These are phyloP conservation scores for Ceratorhiza oryzae-sativae DNA, from an alignment of 1,284 basidiomycete species.

Conservation along the genomic window DNA sequence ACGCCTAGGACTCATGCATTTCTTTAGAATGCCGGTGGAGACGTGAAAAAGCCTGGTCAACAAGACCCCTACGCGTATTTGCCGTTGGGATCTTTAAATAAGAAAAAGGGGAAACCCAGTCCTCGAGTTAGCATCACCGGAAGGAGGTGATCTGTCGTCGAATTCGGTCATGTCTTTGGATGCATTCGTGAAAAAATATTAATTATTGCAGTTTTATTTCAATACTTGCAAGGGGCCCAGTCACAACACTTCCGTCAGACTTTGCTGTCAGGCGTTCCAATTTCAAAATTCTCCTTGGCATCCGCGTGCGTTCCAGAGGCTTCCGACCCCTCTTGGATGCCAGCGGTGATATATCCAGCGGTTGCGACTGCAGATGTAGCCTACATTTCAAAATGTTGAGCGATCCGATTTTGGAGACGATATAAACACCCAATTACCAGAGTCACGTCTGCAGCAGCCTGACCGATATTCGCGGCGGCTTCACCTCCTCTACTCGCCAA, in stretches of 20 bases:
- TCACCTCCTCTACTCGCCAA: slow-evolving; percentile 3
- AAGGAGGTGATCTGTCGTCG: slow-evolving; percentile 4
- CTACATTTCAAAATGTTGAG: not conserved
- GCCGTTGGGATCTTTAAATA: slow-evolving; percentile 74
- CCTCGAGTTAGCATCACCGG: slow-evolving; percentile 35
- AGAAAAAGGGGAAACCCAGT: slow-evolving; percentile 52
- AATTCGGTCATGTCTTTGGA: no score
- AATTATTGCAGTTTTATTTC: not conserved
- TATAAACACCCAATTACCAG: not conserved
- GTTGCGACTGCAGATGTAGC: slow-evolving; percentile 31
- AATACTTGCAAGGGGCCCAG: not conserved
- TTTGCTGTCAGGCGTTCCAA: not conserved
- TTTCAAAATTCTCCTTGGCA: not conserved
- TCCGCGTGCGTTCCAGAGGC: not conserved
- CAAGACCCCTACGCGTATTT: slow-evolving; percentile 93
- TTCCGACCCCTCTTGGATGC: not conserved
- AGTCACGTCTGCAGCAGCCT: slow-evolving; percentile 8
- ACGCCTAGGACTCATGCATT: not conserved
- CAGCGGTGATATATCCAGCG: slow-evolving; percentile 16
- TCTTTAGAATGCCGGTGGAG: slow-evolving; percentile 85
- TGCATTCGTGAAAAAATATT: not conserved
- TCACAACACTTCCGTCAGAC: not conserved
- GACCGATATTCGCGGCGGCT: not conserved
- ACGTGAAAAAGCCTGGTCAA: slow-evolving; percentile 83
- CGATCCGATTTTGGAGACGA: not conserved